These are phyloP conservation scores for Plasmodium relictum DNA, from an alignment of 169 alveolate species.

Conservation along the genomic window DNA sequence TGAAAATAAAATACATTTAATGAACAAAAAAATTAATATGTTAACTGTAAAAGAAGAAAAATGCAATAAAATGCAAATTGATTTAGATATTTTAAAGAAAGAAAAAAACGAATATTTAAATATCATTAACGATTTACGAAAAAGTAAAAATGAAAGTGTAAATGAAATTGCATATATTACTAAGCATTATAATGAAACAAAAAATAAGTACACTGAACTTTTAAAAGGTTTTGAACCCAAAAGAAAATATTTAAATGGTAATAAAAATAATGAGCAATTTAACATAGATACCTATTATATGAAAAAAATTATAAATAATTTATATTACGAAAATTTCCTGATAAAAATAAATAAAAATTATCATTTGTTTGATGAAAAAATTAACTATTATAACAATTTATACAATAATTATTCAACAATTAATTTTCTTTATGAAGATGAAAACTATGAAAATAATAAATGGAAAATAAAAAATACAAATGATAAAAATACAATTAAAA, in stretches of 20 bases:
- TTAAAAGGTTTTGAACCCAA: slow-evolving; percentile 38
- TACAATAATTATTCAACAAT: neutral
- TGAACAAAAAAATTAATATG: slow-evolving; percentile 22
- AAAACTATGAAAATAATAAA: neutral
- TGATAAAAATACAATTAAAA: neutral
- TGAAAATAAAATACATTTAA: slow-evolving; percentile 4
- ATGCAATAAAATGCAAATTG: slow-evolving; percentile 42
- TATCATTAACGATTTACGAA: slow-evolving; percentile 33
- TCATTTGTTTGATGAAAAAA: slow-evolving; percentile 9
- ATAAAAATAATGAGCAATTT: slow-evolving; percentile 22
- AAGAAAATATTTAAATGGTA: slow-evolving; percentile 4
- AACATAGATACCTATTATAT: slow-evolving; percentile 58
- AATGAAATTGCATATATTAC: slow-evolving; percentile 46
- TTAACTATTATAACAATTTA: neutral
- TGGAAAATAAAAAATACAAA: neutral
- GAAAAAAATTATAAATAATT: slow-evolving; percentile 55
- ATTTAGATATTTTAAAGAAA: slow-evolving; percentile 29
- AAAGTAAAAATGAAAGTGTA: slow-evolving; percentile 33
- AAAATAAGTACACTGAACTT: slow-evolving; percentile 43
- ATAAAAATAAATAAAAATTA: slow-evolving; percentile 31
- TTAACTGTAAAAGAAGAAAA: slow-evolving; percentile 62
- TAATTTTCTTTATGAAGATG: neutral
- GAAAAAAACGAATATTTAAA: slow-evolving; percentile 54
- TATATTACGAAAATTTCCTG: slow-evolving; percentile 53
- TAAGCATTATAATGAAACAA: slow-evolving; percentile 42